Evolutionary conservation across 2,329 filamentous ascomycete genomes (phyloP).

Genomic region (Aspergillus spinulosporus): DNA sequence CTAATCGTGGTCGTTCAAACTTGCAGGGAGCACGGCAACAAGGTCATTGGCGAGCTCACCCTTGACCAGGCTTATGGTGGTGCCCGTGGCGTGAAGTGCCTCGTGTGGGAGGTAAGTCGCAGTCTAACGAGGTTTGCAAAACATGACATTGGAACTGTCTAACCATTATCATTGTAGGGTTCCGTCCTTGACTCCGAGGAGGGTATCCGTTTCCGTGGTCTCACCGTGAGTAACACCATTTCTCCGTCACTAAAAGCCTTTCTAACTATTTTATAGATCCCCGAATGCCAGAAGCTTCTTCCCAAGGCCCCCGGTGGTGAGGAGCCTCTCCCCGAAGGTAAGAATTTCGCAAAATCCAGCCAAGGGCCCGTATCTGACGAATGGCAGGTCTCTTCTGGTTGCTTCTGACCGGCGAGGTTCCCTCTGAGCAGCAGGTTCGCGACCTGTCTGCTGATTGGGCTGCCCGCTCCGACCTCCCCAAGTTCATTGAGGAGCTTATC

Average conservation of each 20-base stretch:
- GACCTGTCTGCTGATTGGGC: conserved; percentile 99
- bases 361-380: conserved; percentile 5
- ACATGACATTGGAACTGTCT: conserved; percentile 8
- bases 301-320: conserved; percentile 95
- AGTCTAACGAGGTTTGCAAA: not conserved
- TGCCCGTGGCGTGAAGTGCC: conserved; percentile 96
- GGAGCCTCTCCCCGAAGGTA: conserved; percentile 94
- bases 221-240: conserved; percentile 62
- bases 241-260: conserved; percentile 4
- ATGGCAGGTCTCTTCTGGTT: conserved; percentile 93
- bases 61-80: conserved; percentile 99
- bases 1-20: conserved; percentile 22
- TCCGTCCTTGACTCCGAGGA: conserved; percentile 98
- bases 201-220: conserved; percentile 98
- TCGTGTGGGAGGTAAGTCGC: conserved; percentile 81
- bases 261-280: conserved; percentile 60
- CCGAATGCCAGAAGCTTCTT: conserved; percentile 95
- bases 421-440: conserved; percentile 95
- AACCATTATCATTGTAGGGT: conserved; percentile 50
- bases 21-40: conserved; percentile 84
- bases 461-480: conserved; percentile 92
- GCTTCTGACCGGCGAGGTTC: conserved; percentile 95
- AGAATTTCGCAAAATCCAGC: not conserved
- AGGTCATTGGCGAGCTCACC: conserved; percentile 95
- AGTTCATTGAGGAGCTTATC: conserved; percentile 98